Evolutionary conservation across 1,284 basidiomycete genomes (phyloP).

Genomic region (Inonotus hispidus): DNA sequence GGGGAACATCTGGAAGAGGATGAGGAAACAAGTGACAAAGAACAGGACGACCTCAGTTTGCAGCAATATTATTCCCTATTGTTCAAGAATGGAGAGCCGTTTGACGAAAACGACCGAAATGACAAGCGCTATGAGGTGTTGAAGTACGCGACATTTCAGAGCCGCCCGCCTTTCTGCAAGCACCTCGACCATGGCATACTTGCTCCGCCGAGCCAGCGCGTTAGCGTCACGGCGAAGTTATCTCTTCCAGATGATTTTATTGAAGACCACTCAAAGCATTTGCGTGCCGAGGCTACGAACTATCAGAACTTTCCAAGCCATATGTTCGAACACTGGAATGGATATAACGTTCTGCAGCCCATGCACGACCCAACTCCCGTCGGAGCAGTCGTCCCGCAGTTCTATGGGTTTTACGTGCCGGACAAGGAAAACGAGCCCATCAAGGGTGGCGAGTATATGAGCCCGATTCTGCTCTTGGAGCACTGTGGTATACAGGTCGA

Average conservation of each 20-base stretch:
- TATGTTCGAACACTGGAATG: conserved; percentile 32
- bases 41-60: background rate
- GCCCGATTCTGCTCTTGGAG: conserved; percentile 34
- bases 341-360: conserved; percentile 28
- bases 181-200: conserved; percentile 10
- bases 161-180: conserved; percentile 10
- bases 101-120: conserved; percentile 7
- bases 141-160: background rate
- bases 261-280: conserved; percentile 19
- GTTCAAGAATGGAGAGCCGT: conserved; percentile 9
- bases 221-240: conserved; percentile 27
- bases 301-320: conserved; percentile 29
- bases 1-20: background rate
- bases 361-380: conserved; percentile 28
- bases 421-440: conserved; percentile 11
- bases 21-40: background rate
- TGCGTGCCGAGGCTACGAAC: conserved; percentile 26
- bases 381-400: conserved; percentile 33
- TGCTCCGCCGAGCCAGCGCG: conserved; percentile 14
- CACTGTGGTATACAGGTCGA: conserved; percentile 32
- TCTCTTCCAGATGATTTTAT: conserved; percentile 22
- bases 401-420: conserved; percentile 34
- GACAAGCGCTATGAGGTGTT: conserved; percentile 2
- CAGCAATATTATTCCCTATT: conserved; percentile 2
- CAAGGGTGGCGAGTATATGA: conserved; percentile 14